These are phyloP conservation scores for Paspalum notatum DNA, from an alignment of 176 grass and related monocot species.

Conservation along the genomic window DNA sequence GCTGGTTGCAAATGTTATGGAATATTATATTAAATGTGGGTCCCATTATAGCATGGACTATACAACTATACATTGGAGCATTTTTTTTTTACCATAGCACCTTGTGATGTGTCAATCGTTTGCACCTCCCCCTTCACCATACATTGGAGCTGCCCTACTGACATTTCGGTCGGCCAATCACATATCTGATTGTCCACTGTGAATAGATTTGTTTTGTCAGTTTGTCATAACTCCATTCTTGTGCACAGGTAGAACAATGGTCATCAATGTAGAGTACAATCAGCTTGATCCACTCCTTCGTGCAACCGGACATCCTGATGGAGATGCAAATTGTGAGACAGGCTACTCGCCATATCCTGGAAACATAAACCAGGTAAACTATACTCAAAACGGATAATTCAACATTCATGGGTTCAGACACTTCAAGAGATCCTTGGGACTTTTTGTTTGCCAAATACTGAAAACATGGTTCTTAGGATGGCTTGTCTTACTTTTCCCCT, in stretches of 20 bases:
- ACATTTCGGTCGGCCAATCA: neutral
- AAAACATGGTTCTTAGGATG: slow-evolving; percentile 33
- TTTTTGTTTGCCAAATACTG: slow-evolving; percentile 2
- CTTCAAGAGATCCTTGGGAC: neutral
- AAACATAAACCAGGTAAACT: slow-evolving; percentile 96
- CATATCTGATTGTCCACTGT: neutral
- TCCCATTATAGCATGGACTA: no score
- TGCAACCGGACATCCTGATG: slow-evolving; percentile 89
- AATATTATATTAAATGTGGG: no score
- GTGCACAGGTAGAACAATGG: slow-evolving; percentile 80
- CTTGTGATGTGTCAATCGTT: no score
- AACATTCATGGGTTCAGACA: slow-evolving; percentile 1
- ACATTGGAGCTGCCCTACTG: no score
- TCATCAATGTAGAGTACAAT: slow-evolving; percentile 99
- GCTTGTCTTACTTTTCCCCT: neutral
- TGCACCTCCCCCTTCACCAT: no score
- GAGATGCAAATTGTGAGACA: slow-evolving; percentile 85
- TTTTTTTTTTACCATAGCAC: no score
- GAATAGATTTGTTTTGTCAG: neutral
- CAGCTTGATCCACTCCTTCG: slow-evolving; percentile 94
- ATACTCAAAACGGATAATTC: slow-evolving; percentile 20
- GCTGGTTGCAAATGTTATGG: no score
- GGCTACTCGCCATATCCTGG: slow-evolving; percentile 95
- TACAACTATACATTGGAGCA: no score
- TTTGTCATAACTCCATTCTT: slow-evolving; percentile 31